phyloP scores from a whole-genome alignment of 2,329 filamentous ascomycete species.

The Paracoccidioides brasiliensis region DNA sequence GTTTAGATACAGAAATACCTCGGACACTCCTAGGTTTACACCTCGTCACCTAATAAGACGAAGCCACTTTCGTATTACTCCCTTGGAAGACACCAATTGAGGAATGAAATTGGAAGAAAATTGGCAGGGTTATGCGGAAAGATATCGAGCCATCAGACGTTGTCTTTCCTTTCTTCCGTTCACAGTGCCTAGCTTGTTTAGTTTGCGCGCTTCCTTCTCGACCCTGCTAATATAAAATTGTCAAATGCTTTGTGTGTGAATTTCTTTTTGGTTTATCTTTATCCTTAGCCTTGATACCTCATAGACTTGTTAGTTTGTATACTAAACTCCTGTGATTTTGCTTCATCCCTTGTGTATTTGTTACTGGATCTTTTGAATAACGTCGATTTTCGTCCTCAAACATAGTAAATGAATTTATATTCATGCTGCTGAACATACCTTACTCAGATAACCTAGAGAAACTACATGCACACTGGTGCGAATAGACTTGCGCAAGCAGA shows the following conservation, averaged over 20 bases:
- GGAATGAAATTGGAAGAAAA: neutral
- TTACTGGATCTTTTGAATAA: no score
- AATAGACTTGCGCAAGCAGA: no score
- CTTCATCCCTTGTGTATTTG: no score
- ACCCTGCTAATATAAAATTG: neutral
- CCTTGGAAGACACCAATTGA: neutral
- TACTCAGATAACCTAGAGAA: no score
- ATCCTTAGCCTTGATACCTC: neutral
- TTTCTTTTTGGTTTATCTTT: neutral
- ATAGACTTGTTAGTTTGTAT: neutral
- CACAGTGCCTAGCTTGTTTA: neutral
- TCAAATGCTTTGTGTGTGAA: neutral
- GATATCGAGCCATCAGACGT: no score
- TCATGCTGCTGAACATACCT: no score
- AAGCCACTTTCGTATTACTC: neutral
- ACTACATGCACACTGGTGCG: no score
- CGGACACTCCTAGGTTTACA: neutral
- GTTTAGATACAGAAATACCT: constrained; percentile 23
- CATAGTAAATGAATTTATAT: no score
- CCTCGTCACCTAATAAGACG: neutral
- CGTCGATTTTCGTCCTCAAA: no score
- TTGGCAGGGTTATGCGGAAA: no score
- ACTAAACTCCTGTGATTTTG: no score
- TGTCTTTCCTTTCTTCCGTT: no score
- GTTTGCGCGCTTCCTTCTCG: neutral